phyloP scores from a whole-genome alignment of 2,329 filamentous ascomycete species.

The Aspergillus intermedius region DNA sequence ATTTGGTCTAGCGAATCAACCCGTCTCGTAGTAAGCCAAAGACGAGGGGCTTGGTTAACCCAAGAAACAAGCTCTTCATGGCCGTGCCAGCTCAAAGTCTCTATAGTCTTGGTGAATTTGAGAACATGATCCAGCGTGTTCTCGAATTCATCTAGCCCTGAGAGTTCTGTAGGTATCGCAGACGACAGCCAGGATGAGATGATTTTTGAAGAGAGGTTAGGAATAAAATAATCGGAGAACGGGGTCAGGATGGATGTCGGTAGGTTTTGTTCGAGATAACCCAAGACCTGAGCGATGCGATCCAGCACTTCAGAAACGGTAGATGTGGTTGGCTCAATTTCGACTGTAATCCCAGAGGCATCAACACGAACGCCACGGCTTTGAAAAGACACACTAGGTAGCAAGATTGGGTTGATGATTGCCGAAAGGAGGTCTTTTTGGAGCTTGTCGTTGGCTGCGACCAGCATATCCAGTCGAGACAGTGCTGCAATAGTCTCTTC shows the following conservation, averaged over 20 bases:
- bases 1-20: constrained; percentile 72
- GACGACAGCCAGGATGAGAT: constrained; percentile 68
- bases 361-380: constrained; percentile 22
- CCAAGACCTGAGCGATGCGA: constrained; percentile 40
- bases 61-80: constrained; percentile 64
- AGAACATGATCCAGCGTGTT: constrained; percentile 58
- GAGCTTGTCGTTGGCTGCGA: constrained; percentile 24
- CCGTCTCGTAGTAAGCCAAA: constrained; percentile 80
- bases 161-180: constrained; percentile 67
- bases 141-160: constrained; percentile 66
- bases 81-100: constrained; percentile 56
- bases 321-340: constrained; percentile 15
- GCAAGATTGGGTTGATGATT: constrained; percentile 29
- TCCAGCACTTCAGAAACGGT: constrained; percentile 35
- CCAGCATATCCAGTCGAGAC: constrained; percentile 25
- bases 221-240: constrained; percentile 65
- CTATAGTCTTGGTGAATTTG: constrained; percentile 58
- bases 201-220: constrained; percentile 60
- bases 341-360: constrained; percentile 22
- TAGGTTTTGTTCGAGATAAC: constrained; percentile 47
- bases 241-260: constrained; percentile 44
- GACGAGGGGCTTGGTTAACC: constrained; percentile 69
- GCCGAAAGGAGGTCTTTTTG: constrained; percentile 24
- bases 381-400: constrained; percentile 17
- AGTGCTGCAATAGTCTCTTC: constrained; percentile 28